Evolutionary conservation across 768 basidiomycete genomes (phyloP), one percentile per base, ranked within the genome.

Genomic region (Tricholoma saponaceum): DNA sequence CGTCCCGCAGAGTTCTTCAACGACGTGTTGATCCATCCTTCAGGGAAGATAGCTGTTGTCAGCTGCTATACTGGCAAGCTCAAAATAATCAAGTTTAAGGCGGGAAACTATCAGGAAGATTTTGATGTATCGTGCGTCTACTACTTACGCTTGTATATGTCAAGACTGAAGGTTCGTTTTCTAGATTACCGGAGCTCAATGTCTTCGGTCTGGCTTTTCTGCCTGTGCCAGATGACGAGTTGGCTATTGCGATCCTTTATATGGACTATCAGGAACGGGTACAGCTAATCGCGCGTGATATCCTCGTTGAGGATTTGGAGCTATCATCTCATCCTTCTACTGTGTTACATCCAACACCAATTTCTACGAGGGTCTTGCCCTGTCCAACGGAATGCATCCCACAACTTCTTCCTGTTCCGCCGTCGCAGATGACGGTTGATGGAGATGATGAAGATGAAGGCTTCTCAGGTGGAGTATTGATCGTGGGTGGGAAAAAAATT

Each of bases 1-100:
- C 80, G 87, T 13, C 73, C 74, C 4, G 81, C 87, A 9, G 91
- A 93, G 68, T 90, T 86, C 71, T 85, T 83, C 66, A 87, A 83
- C 35, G 82, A 87, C 60, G 72, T 90, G 16, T 65, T 89, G 22
- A 76, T 92, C n/a, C 79, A 89, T 62, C 82, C 84, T 1, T 78
- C 79, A 5, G 87, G 88, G 14, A 71, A 75, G 18, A 54, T 87
- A 12, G 87, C 82, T 2, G 72, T 89, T 18, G 83, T 81, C 22
- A 84, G 82, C 69, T 82, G 84, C 59, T 92, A 90, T 64, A 74
- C 76, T 0, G 87, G 88, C 39, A 90, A 83, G 64, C 77, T 94
- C 44, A 90, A 83, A 64, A 73, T 89, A 18, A 69, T 93, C 18
- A 67, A 67, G 12, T 68, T 93, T 20, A 75, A 82, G 52, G 77